Base-by-base conservation (phyloP, 495 filamentous ascomycete species). In the Penicillium ucsense region DNA sequence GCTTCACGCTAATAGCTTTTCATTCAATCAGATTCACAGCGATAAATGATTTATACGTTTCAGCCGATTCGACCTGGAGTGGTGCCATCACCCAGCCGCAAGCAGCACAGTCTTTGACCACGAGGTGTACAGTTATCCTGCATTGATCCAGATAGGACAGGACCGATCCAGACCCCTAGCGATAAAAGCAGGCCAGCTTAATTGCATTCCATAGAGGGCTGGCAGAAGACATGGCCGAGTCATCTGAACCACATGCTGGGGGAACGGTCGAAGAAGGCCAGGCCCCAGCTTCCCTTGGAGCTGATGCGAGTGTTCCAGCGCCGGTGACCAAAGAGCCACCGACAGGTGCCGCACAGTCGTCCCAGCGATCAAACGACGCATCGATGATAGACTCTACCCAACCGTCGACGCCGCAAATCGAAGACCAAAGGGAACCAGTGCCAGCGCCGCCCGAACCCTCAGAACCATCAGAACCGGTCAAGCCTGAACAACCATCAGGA, bases 201-300 rank as follows among this genome's bases (percentile, higher is more conserved):
- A 36, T 32, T 34, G 10, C 8, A 29, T 31, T 33, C 38, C 37
- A 27, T 52, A 37, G 41, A 45, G 31, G 48, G 35, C 44, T 41
- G 8, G 32, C 48, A 43, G 36, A 42, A 40, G 44, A 59, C 36
- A 72, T 70, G 68, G 60, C 63, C 35, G 68, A 72, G 40, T 53
- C 61, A 10, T 54, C 57, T 47, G 66, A 70, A 31, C 51, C 62
- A 11, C 54, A 48, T 45, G 42, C 66, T 48, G 62, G 57, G 28
- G 65, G 67, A 34, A 44, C 59, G 43, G 54, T 59, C 43, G 57
- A 61, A 20, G 20, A 20, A 20, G 20, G 20, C 20, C 20, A 20
- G 20, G 20, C 20, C 20, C 20, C 20, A 20, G 20, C 20, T 20
- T 20, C 20, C 40, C 38, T 50, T 45, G 48, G 53, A 37, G 37